phyloP scores from a whole-genome alignment of 2,329 filamentous ascomycete genomes.

The Pseudogymnoascus sp. region DNA sequence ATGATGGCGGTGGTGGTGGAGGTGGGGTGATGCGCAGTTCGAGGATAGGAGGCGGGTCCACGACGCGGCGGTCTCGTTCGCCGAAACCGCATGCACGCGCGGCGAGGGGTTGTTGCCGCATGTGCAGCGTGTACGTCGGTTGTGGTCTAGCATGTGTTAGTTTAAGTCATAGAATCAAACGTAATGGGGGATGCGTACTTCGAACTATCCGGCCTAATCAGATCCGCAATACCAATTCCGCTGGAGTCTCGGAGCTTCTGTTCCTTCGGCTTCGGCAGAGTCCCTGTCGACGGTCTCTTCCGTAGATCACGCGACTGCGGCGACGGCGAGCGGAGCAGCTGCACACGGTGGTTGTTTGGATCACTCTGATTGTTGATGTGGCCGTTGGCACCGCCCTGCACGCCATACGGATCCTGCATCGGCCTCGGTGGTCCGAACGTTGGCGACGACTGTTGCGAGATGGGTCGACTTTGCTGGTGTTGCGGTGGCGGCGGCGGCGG shows the following conservation, averaged over 20 bases:
- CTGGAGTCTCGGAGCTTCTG: background rate
- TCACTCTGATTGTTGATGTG: background rate
- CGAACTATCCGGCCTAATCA: background rate
- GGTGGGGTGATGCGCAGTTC: constrained; percentile 60
- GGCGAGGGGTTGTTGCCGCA: constrained; percentile 71
- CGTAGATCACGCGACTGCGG: background rate
- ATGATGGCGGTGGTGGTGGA: background rate
- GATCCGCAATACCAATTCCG: background rate
- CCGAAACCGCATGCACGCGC: constrained; percentile 78
- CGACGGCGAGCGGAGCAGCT: background rate
- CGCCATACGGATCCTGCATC: background rate
- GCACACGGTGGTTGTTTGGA: background rate
- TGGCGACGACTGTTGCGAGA: background rate
- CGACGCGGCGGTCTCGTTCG: constrained; percentile 71
- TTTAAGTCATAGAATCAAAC: background rate
- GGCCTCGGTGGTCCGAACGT: background rate
- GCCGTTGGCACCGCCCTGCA: background rate
- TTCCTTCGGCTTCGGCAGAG: background rate
- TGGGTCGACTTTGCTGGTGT: background rate
- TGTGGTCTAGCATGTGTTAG: constrained; percentile 5
- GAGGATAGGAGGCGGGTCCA: constrained; percentile 77
- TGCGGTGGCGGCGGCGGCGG: background rate
- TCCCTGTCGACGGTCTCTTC: background rate
- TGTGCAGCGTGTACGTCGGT: constrained; percentile 34
- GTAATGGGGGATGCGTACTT: background rate